phyloP scores from a whole-genome alignment of 352 stramenopile species.

The Phytopythium montanum region DNA sequence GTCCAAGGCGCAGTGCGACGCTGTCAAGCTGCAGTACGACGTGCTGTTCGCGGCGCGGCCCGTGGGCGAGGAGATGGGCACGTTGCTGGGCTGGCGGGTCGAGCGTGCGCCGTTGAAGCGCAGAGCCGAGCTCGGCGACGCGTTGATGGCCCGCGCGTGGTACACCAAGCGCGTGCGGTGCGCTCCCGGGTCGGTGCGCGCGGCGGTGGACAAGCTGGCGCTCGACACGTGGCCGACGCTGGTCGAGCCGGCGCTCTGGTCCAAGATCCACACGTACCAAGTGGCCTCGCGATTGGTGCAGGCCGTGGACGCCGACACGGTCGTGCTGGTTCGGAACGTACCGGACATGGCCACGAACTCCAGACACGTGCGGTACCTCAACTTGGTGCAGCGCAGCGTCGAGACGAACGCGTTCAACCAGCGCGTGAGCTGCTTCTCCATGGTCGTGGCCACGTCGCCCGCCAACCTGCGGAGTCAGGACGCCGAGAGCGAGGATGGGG shows the following conservation, averaged over 20 bases:
- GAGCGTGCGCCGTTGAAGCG: slow-evolving; percentile 20
- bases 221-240: slow-evolving; percentile 29
- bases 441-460: slow-evolving; percentile 29
- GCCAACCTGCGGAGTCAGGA: slow-evolving; percentile 28
- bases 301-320: slow-evolving; percentile 23
- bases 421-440: slow-evolving; percentile 17
- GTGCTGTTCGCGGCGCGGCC: slow-evolving; percentile 15
- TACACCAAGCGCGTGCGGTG: slow-evolving; percentile 34
- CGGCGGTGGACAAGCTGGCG: slow-evolving; percentile 24
- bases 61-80: slow-evolving; percentile 8
- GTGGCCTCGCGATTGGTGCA: slow-evolving; percentile 30
- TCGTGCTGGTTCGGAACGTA: slow-evolving; percentile 24
- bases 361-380: slow-evolving; percentile 26
- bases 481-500: slow-evolving; percentile 16
- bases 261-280: slow-evolving; percentile 19
- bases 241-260: slow-evolving; percentile 21
- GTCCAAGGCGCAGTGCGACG: slow-evolving; percentile 21
- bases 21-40: slow-evolving; percentile 26
- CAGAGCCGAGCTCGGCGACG: slow-evolving; percentile 9
- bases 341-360: slow-evolving; percentile 12
- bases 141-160: slow-evolving; percentile 20
- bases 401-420: slow-evolving; percentile 13
- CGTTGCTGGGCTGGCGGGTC: slow-evolving; percentile 32
- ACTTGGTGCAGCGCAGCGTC: slow-evolving; percentile 23
- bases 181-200: slow-evolving; percentile 15